These are phyloP conservation scores for Raddia guianensis DNA, from an alignment of 176 grass and related monocot genomes.

Conservation along the genomic window DNA sequence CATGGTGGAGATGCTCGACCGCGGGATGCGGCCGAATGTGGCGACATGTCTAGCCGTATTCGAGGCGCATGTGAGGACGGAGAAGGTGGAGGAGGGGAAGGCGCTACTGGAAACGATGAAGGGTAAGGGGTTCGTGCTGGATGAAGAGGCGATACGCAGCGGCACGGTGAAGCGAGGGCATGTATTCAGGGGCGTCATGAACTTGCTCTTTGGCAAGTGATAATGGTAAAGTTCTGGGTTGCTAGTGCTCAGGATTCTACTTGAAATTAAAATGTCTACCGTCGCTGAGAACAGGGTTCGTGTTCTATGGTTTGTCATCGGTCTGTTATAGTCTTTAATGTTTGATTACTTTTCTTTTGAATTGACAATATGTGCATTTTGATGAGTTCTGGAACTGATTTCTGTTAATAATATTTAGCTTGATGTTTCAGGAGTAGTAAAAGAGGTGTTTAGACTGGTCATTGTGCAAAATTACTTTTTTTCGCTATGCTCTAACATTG, in stretches of 20 bases:
- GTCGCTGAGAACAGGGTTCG: neutral
- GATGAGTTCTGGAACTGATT: neutral
- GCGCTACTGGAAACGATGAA: slow-evolving; percentile 71
- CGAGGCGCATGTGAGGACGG: slow-evolving; percentile 59
- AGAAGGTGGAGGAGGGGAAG: slow-evolving; percentile 68
- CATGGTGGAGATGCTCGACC: slow-evolving; percentile 73
- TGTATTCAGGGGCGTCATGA: slow-evolving; percentile 62
- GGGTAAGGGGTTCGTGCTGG: slow-evolving; percentile 61
- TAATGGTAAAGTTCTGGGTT: slow-evolving; percentile 2
- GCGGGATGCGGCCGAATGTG: slow-evolving; percentile 69
- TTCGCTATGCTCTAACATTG: neutral
- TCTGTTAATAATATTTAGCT: neutral
- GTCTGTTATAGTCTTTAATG: neutral
- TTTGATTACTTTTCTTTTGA: neutral
- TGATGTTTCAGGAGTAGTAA: neutral
- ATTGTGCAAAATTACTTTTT: neutral
- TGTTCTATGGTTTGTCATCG: neutral
- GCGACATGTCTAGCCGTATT: slow-evolving; percentile 64
- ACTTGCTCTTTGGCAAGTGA: slow-evolving; percentile 78
- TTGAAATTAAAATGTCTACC: slow-evolving; percentile 13
- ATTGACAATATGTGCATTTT: neutral
- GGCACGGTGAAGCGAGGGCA: slow-evolving; percentile 72
- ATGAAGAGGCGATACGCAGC: slow-evolving; percentile 62
- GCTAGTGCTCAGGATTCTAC: neutral
- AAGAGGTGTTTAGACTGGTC: neutral